Percentiles rank a stretch among this genome's conserved stretches.
These are phyloP conservation scores for Tillandsia leiboldiana DNA, from an alignment of 176 grass and related monocot genomes.

Conservation along the genomic window DNA sequence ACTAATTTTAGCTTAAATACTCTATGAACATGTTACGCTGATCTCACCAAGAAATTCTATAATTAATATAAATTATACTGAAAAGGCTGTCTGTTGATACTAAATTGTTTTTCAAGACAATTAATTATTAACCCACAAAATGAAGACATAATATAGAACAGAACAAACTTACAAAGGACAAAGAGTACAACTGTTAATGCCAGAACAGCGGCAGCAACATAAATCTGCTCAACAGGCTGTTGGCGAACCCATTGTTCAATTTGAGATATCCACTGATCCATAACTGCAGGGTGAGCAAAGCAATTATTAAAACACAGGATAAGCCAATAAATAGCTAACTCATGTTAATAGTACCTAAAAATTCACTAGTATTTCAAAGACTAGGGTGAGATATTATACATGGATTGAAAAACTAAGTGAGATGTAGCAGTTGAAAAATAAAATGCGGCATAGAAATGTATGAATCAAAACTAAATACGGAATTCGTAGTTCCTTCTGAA, in stretches of 20 bases:
- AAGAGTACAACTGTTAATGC: constrained; percentile 45
- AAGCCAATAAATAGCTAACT: not conserved
- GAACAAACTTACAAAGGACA: constrained; percentile 24
- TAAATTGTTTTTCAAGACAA: not conserved
- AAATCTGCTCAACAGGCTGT: constrained; percentile 73
- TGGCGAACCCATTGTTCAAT: constrained; percentile 56
- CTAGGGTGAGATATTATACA: not conserved
- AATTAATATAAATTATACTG: not conserved
- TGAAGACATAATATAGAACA: not conserved
- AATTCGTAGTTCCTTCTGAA: no score
- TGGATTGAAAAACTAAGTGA: not conserved
- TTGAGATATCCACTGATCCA: constrained; percentile 46
- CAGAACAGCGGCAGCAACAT: constrained; percentile 50
- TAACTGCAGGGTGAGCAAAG: constrained; percentile 9
- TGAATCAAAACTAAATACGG: no score
- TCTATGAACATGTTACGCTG: not conserved
- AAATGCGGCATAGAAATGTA: no score
- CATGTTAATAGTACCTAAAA: not conserved
- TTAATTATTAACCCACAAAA: not conserved
- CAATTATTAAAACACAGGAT: not conserved
- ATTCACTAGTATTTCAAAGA: not conserved
- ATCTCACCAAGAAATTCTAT: not conserved
- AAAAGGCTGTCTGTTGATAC: not conserved
- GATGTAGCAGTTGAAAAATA: no score
- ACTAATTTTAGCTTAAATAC: not conserved